Percentiles rank a stretch among this genome's conserved stretches.
Conservation (phyloP, 108 stramenopile species). For the Schizochytrium sp. region DNA sequence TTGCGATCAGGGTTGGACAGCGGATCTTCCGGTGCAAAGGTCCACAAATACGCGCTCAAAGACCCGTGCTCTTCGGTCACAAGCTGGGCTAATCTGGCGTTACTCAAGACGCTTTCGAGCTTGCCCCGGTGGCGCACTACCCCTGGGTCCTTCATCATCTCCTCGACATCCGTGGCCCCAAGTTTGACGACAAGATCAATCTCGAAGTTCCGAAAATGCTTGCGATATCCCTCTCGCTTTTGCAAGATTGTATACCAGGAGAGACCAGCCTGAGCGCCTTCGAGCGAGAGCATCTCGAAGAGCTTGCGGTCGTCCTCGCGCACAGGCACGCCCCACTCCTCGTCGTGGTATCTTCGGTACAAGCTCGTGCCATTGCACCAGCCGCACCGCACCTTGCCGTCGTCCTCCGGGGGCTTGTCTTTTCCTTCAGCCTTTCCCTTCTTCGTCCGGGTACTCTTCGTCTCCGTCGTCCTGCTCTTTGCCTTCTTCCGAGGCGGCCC, state of each 20-base stretch:
- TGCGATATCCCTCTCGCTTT: slow-evolving; percentile 62
- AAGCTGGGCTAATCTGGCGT: slow-evolving; percentile 43
- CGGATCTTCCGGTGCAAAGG: not conserved
- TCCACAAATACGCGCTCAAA: not conserved
- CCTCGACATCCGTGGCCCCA: slow-evolving; percentile 38
- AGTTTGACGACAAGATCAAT: slow-evolving; percentile 50
- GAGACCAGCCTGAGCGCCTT: slow-evolving; percentile 62
- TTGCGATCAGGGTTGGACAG: not conserved
- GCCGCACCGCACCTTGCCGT: not conserved
- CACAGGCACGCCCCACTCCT: not conserved
- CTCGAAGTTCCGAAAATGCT: slow-evolving; percentile 52
- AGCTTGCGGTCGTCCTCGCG: slow-evolving; percentile 34
- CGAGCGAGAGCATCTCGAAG: slow-evolving; percentile 60
- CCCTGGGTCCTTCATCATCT: slow-evolving; percentile 10
- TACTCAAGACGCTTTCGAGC: slow-evolving; percentile 46
- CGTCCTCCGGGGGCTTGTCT: not conserved
- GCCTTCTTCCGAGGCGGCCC: not conserved
- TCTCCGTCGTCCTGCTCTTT: not conserved
- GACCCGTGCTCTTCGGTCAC: slow-evolving; percentile 1
- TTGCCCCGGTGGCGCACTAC: slow-evolving; percentile 58
- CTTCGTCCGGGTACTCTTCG: not conserved
- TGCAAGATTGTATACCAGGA: slow-evolving; percentile 60
- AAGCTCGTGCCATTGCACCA: not conserved
- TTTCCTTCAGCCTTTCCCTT: not conserved
- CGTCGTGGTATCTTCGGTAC: not conserved